Base-by-base conservation (phyloP, 495 filamentous ascomycete species). In the Aspergillus indologenus region DNA sequence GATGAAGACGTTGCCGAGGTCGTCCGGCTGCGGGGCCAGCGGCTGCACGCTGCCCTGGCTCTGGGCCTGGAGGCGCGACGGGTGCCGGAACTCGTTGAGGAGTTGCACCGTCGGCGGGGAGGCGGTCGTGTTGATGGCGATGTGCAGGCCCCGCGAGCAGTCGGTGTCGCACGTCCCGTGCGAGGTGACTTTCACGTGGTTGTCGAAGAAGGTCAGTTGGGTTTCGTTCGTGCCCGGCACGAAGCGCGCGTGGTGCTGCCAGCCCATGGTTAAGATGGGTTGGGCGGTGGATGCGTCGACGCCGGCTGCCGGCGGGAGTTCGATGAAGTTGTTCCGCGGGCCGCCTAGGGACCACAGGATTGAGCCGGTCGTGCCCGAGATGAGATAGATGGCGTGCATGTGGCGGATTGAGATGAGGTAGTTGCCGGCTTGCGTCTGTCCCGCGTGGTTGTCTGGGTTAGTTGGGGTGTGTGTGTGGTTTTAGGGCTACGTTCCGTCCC, bases 381-480 rank as follows among this genome's bases (percentile, higher is more conserved):
- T 75, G 43, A 78, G 77, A 61, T 73, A 73, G 34, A 84, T 70
- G 40, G 76, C 68, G 60, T 72, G 72, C 15, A 71, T 71, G 57
- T 81, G 74, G 15, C 81, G 78, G n/a, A 74, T 74, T 0, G 79
- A 83, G 45, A 84, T 74, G 15, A 84, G 65, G 58, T 80, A 84
- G 62, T 81, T 76, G n/a, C 80, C 78, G 6, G 61, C 61, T 56
- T 61, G 34, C 26, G 61, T 59, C 57, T 59, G 18, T 24, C n/a
- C 23, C 15, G 23, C 5, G 1, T 6, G 9, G 49, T 0, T 6
- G 7, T n/a, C n/a, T 20, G 54, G 22, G 26, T 23, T 51, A 29
- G 31, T 18, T 18, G n/a, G n/a, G n/a, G n/a, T n/a, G n/a, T n/a
- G 31, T 3, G 31, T 44, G 15, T 52, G 26, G 19, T 23, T 29